phyloP scores from a whole-genome alignment of 1,284 basidiomycete species.

The Naganishia albida region DNA sequence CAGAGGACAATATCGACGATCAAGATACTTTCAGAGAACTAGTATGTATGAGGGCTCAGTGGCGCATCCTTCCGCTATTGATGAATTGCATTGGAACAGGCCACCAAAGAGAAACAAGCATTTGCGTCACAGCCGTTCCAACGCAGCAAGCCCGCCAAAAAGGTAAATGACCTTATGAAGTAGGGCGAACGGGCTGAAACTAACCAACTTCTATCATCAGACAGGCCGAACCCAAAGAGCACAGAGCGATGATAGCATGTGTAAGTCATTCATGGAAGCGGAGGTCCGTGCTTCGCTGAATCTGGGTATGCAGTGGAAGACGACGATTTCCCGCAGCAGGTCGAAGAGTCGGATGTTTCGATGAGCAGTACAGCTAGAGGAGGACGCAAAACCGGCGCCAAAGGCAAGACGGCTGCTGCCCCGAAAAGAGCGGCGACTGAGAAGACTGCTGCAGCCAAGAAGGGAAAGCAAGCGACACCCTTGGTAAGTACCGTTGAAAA shows the following conservation, averaged over 20 bases:
- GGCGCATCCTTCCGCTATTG: background rate
- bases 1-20: conserved; percentile 27
- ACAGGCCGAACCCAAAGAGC: conserved; percentile 59
- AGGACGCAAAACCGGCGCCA: conserved; percentile 36
- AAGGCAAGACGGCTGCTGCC: conserved; percentile 37
- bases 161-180: conserved; percentile 56
- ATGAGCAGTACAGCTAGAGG: conserved; percentile 56
- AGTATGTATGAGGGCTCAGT: background rate
- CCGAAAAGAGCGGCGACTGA: conserved; percentile 53
- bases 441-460: conserved; percentile 54
- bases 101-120: conserved; percentile 67
- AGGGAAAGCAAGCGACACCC: conserved; percentile 48
- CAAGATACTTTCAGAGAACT: conserved; percentile 26
- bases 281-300: background rate
- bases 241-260: conserved; percentile 71
- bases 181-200: background rate
- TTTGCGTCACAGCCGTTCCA: conserved; percentile 27
- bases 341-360: conserved; percentile 41
- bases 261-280: conserved; percentile 51
- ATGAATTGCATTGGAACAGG: conserved; percentile 1
- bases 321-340: conserved; percentile 55
- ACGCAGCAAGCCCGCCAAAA: conserved; percentile 57
- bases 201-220: background rate
- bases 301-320: conserved; percentile 46
- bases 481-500: conserved; percentile 47